Evolutionary conservation across 495 filamentous ascomycete species (phyloP).

Genomic region (Aspergillus saccharolyticus): DNA sequence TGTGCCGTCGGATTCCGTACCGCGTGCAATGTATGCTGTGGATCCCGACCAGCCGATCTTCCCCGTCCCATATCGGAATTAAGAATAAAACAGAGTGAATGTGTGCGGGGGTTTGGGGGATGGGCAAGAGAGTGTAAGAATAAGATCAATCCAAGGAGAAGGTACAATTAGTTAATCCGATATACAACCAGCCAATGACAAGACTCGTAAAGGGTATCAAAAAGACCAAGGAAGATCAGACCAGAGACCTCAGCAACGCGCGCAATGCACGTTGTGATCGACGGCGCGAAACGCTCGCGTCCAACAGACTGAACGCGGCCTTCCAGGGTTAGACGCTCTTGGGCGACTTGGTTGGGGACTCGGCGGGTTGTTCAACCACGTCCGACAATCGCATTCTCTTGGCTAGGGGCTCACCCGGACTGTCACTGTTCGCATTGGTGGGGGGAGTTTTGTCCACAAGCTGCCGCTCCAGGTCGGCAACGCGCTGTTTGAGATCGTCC

Average conservation of each 20-base stretch:
- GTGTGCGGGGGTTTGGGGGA: not conserved
- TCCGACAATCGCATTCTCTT: slow-evolving; percentile 44
- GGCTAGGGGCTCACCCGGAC: slow-evolving; percentile 38
- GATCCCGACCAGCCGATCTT: not conserved
- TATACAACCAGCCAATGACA: slow-evolving; percentile 34
- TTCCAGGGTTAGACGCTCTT: slow-evolving; percentile 28
- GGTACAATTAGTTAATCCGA: slow-evolving; percentile 20
- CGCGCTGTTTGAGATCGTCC: slow-evolving; percentile 72
- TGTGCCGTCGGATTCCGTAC: not conserved
- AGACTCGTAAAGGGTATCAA: slow-evolving; percentile 45
- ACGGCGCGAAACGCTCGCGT: slow-evolving; percentile 1
- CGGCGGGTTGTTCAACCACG: slow-evolving; percentile 39
- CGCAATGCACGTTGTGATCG: slow-evolving; percentile 7
- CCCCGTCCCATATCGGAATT: slow-evolving; percentile 2
- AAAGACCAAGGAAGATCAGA: slow-evolving; percentile 35
- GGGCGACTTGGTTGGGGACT: slow-evolving; percentile 35
- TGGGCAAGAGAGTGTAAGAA: not conserved
- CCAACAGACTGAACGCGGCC: slow-evolving; percentile 1
- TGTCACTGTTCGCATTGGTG: slow-evolving; percentile 22
- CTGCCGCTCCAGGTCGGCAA: slow-evolving; percentile 74
- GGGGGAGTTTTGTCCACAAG: slow-evolving; percentile 33
- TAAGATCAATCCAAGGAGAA: slow-evolving; percentile 5
- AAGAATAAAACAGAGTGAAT: not conserved
- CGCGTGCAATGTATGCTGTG: not conserved
- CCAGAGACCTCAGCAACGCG: slow-evolving; percentile 25